These are phyloP conservation scores for Flaveria linearis DNA, from an alignment of 129 eudicot species.

Conservation along the genomic window DNA sequence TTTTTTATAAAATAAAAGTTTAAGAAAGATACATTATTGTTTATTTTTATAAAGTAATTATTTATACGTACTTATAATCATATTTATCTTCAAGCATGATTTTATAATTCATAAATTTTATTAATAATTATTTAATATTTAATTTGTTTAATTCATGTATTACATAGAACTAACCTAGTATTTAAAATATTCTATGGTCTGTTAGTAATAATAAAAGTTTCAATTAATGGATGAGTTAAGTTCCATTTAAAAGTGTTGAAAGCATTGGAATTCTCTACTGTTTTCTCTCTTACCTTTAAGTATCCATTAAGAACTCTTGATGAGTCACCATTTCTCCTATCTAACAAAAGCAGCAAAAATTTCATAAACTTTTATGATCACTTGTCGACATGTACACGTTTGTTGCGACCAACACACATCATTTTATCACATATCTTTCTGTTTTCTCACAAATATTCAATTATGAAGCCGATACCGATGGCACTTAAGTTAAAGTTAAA, in stretches of 20 bases:
- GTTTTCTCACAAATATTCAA: background rate
- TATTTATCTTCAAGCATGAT: too few relatives aligned
- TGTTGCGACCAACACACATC: background rate
- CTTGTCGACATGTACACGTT: background rate
- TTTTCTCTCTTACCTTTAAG: background rate
- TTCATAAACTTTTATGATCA: background rate
- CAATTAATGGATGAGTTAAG: background rate
- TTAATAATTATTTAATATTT: too few relatives aligned
- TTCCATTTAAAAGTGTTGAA: background rate
- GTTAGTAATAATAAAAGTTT: background rate
- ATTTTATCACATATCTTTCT: background rate
- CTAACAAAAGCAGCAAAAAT: background rate
- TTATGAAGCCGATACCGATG: background rate
- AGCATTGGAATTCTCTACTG: background rate
- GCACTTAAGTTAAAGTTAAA: background rate
- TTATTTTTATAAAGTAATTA: too few relatives aligned
- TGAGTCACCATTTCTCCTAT: background rate
- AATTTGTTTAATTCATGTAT: too few relatives aligned
- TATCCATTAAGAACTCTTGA: background rate
- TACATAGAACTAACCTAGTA: too few relatives aligned
- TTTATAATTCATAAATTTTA: too few relatives aligned
- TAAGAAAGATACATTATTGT: too few relatives aligned
- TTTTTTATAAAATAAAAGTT: too few relatives aligned
- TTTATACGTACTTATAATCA: too few relatives aligned
- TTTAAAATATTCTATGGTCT: background rate